Evolutionary conservation across 1,284 basidiomycete genomes (phyloP).

Genomic region (Sporisorium exsertum): DNA sequence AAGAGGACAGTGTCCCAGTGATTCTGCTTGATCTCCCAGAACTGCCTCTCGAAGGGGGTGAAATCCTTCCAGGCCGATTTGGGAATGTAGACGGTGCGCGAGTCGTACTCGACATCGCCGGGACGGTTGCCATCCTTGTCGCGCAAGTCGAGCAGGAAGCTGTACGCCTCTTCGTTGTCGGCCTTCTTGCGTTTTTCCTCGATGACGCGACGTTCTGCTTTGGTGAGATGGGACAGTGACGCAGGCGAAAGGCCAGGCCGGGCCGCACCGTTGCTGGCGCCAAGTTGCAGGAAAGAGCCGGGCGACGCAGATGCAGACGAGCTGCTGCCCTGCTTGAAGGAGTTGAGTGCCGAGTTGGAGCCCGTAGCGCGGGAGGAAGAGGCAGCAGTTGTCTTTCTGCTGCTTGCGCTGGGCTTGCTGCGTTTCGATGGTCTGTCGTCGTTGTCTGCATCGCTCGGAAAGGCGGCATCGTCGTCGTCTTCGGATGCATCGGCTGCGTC

Average conservation of each 20-base stretch:
- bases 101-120: constrained; percentile 89
- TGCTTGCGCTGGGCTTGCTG: constrained; percentile 7
- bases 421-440: constrained; percentile 20
- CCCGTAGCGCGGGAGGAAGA: constrained; percentile 18
- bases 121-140: constrained; percentile 88
- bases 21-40: constrained; percentile 68
- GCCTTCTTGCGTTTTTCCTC: constrained; percentile 76
- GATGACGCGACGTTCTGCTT: constrained; percentile 79
- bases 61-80: constrained; percentile 83
- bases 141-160: constrained; percentile 80
- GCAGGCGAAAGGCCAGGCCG: constrained; percentile 22
- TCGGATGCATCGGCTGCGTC: constrained; percentile 39
- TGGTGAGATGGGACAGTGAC: constrained; percentile 78
- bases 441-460: constrained; percentile 21
- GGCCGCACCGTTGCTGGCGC: constrained; percentile 14
- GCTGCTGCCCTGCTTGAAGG: constrained; percentile 35
- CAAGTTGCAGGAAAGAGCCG: constrained; percentile 1
- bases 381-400: constrained; percentile 12
- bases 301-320: constrained; percentile 25
- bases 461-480: constrained; percentile 15
- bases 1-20: constrained; percentile 79
- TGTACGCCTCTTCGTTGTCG: constrained; percentile 81
- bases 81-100: constrained; percentile 87
- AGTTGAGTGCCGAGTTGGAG: constrained; percentile 20
- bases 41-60: constrained; percentile 88